These are phyloP conservation scores for Amphichorda felina DNA, from an alignment of 2,329 filamentous ascomycete species.

Conservation along the genomic window DNA sequence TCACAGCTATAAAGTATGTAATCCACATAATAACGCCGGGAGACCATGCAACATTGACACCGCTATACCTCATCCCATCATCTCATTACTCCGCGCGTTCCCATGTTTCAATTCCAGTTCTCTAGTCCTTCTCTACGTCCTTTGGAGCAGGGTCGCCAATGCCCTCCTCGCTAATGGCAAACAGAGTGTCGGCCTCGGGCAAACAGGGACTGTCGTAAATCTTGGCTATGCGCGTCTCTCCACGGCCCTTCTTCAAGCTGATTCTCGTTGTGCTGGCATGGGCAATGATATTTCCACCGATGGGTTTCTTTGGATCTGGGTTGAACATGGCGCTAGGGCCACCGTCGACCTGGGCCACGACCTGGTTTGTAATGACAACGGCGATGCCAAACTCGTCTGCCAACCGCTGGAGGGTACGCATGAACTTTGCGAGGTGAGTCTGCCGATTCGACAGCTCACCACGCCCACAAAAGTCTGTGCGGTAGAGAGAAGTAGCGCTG, in stretches of 20 bases:
- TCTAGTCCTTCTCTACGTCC: conserved; percentile 74
- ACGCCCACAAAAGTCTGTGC: conserved; percentile 93
- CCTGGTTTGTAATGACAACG: conserved; percentile 97
- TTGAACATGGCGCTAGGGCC: conserved; percentile 98
- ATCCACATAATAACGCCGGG: background rate
- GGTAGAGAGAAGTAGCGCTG: conserved; percentile 88
- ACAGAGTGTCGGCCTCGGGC: conserved; percentile 90
- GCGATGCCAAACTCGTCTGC: conserved; percentile 87
- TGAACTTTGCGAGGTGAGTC: conserved; percentile 78
- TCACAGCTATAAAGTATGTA: background rate
- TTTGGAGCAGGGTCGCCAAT: conserved; percentile 95
- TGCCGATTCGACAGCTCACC: conserved; percentile 93
- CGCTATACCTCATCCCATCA: conserved; percentile 10
- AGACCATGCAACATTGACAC: background rate
- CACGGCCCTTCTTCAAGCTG: conserved; percentile 90
- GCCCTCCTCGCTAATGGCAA: conserved; percentile 93
- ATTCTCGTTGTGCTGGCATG: conserved; percentile 92
- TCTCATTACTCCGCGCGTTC: conserved; percentile 3
- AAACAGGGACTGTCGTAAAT: conserved; percentile 98
- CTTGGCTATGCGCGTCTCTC: conserved; percentile 93
- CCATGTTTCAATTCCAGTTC: background rate
- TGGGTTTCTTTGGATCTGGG: conserved; percentile 97
- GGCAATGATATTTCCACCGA: conserved; percentile 97
- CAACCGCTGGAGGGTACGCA: conserved; percentile 71
- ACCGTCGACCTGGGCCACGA: conserved; percentile 95